A percentile compares a stretch with the other conserved stretches of the same genome.
These are phyloP conservation scores for Trichoderma atrobrunneum DNA, from an alignment of 2,329 filamentous ascomycete species.

Conservation along the genomic window DNA sequence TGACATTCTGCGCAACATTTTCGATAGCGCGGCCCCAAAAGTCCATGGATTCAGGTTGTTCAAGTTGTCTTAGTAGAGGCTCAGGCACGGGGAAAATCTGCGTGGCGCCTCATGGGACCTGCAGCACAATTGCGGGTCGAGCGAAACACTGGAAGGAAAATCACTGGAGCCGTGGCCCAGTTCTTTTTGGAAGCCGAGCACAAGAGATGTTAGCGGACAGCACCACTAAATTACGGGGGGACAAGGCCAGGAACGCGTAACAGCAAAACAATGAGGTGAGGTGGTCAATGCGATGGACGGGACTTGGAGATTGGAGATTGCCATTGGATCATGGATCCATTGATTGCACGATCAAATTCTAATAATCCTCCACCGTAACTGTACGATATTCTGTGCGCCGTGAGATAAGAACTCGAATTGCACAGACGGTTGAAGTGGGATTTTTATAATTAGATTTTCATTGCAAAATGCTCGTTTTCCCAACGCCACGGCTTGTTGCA, in stretches of 20 bases:
- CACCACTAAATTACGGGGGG: neutral
- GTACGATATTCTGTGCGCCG: neutral
- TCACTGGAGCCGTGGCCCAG: neutral
- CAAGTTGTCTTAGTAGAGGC: neutral
- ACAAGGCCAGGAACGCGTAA: neutral
- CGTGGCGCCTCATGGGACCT: conserved; percentile 1
- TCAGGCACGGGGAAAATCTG: conserved; percentile 6
- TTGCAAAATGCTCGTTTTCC: neutral
- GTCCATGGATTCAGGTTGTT: neutral
- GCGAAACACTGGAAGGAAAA: neutral
- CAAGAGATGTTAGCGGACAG: neutral
- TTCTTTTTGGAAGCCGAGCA: neutral
- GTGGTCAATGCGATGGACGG: neutral
- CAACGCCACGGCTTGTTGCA: neutral
- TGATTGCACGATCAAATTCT: neutral
- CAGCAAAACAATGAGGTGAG: neutral
- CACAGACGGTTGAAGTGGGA: neutral
- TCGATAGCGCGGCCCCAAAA: conserved; percentile 8
- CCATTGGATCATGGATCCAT: neutral
- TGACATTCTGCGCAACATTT: conserved; percentile 5
- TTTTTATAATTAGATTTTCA: neutral
- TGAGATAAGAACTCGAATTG: neutral
- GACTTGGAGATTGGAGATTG: neutral
- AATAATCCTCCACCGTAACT: neutral
- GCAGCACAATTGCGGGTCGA: neutral